phyloP scores from a whole-genome alignment of 2,329 filamentous ascomycete genomes.

The Verticillium longisporum region DNA sequence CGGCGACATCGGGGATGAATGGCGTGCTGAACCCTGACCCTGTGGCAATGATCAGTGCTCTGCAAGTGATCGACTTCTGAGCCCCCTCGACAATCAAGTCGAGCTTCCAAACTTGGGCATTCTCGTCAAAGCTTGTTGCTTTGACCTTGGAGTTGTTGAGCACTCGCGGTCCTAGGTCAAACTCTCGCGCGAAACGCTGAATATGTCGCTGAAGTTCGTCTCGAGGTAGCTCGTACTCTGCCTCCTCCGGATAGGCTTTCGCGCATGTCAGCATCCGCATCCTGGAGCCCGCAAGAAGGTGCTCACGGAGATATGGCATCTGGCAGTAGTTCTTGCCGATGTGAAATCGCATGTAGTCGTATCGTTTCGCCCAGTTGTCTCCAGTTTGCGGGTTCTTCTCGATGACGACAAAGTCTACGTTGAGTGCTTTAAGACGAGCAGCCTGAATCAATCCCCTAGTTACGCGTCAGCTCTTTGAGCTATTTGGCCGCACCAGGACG shows the following conservation, averaged over 20 bases:
- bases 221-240: slow-evolving; percentile 13
- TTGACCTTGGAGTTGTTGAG: slow-evolving; percentile 19
- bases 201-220: slow-evolving; percentile 18
- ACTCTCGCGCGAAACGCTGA: slow-evolving; percentile 17
- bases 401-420: slow-evolving; percentile 25
- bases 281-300: neutral
- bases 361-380: slow-evolving; percentile 31
- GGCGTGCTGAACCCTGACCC: slow-evolving; percentile 16
- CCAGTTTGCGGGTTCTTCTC: slow-evolving; percentile 25
- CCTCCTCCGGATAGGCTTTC: slow-evolving; percentile 9
- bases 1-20: slow-evolving; percentile 15
- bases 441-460: slow-evolving; percentile 18
- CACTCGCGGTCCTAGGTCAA: slow-evolving; percentile 17
- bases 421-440: slow-evolving; percentile 29
- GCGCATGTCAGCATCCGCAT: neutral
- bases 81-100: neutral
- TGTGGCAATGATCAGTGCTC: slow-evolving; percentile 19
- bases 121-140: slow-evolving; percentile 16
- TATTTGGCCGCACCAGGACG: neutral
- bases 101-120: slow-evolving; percentile 17
- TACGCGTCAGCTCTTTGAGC: neutral
- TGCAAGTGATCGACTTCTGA: slow-evolving; percentile 1
- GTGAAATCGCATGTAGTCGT: slow-evolving; percentile 31
- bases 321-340: slow-evolving; percentile 26
- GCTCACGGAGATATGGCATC: slow-evolving; percentile 21